Conservation (phyloP, 176 grass and related monocot genomes). For the Ampelocalamus luodianensis region DNA sequence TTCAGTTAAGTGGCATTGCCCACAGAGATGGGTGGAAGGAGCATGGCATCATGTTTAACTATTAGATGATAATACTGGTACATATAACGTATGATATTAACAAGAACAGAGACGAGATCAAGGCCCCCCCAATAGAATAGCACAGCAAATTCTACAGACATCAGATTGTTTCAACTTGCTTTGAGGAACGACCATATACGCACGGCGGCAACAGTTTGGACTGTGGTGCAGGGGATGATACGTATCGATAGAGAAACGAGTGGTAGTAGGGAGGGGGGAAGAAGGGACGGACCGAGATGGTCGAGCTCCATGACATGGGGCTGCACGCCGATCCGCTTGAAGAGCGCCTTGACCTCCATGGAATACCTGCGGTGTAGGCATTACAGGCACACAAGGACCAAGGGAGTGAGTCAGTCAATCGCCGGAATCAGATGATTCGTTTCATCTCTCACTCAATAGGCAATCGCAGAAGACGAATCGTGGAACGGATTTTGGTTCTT, state of each 20-base stretch:
- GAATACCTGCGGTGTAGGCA: slow-evolving; percentile 59
- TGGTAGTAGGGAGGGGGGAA: neutral
- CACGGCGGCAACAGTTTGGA: neutral
- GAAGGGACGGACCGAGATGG: slow-evolving; percentile 59
- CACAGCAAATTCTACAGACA: neutral
- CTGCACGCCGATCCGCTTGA: slow-evolving; percentile 81
- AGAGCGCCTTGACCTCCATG: slow-evolving; percentile 83
- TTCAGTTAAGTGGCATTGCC: slow-evolving; percentile 10
- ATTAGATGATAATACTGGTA: neutral
- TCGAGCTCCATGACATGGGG: slow-evolving; percentile 87
- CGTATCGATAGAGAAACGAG: neutral
- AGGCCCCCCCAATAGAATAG: neutral
- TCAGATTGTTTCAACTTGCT: neutral
- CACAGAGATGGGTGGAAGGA: neutral
- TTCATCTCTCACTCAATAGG: too few species aligned
- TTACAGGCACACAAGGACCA: neutral
- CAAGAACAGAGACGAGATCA: neutral
- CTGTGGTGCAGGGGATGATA: neutral
- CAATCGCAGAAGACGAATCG: neutral
- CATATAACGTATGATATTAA: neutral
- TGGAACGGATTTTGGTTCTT: slow-evolving; percentile 36
- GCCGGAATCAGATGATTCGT: neutral
- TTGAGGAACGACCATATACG: neutral
- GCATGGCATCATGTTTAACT: neutral
- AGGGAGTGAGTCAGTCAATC: neutral